phyloP scores from a whole-genome alignment of 306 rosid species.

The Arachis hypogaea region DNA sequence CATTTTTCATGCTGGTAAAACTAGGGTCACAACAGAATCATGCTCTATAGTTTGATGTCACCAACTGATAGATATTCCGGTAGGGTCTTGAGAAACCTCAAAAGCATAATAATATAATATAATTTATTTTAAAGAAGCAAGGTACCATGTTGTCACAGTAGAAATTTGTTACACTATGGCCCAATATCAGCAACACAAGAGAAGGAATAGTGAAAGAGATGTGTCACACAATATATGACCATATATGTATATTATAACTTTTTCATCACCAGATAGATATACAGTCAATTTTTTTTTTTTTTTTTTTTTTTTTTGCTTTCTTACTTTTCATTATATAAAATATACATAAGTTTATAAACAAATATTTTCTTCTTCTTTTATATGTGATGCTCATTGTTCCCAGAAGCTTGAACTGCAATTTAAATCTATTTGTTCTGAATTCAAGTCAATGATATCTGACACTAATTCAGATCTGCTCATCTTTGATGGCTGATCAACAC shows the following conservation, averaged over 20 bases:
- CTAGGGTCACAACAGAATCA: conserved; percentile 29
- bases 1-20: conserved; percentile 34
- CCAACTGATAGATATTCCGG: neutral
- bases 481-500: conserved; percentile 50
- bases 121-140: no score
- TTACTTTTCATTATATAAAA: conserved; percentile 43
- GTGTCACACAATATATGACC: conserved; percentile 24
- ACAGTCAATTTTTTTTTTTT: conserved; percentile 36
- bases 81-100: conserved; percentile 10
- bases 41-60: conserved; percentile 30
- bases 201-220: conserved; percentile 12
- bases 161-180: conserved; percentile 20
- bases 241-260: conserved; percentile 15
- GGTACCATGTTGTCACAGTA: conserved; percentile 13
- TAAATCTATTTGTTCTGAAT: conserved; percentile 62
- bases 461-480: conserved; percentile 39
- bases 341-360: conserved; percentile 59
- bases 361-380: conserved; percentile 9
- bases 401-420: conserved; percentile 42
- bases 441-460: conserved; percentile 59
- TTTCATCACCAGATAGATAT: conserved; percentile 40
- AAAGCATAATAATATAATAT: neutral
- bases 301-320: conserved; percentile 26
- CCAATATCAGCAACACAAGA: conserved; percentile 14
- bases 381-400: conserved; percentile 30